These are phyloP conservation scores for Medicago truncatula DNA, from an alignment of 306 rosid genomes.

Conservation along the genomic window DNA sequence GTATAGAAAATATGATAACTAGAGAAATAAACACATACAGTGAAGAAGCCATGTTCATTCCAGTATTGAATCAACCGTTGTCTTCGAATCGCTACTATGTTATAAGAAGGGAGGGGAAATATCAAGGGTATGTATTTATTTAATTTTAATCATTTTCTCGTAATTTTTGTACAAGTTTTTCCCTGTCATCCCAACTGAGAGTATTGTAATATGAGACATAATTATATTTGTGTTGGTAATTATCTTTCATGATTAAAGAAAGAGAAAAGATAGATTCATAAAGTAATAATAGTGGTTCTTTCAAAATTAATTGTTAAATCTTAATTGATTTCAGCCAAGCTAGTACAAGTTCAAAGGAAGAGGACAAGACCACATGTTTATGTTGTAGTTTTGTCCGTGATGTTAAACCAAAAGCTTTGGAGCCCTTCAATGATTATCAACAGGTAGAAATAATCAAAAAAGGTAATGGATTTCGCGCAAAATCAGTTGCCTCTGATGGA, in stretches of 20 bases:
- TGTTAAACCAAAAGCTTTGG: constrained; percentile 36
- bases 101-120: constrained; percentile 47
- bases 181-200: too few relatives aligned
- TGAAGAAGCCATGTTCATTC: constrained; percentile 48
- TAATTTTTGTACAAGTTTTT: too few relatives aligned
- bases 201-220: too few relatives aligned
- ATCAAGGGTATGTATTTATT: constrained; percentile 41
- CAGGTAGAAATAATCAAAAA: constrained; percentile 41
- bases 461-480: constrained; percentile 41
- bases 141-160: too few relatives aligned
- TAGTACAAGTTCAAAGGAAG: constrained; percentile 45
- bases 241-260: too few relatives aligned
- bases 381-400: constrained; percentile 20
- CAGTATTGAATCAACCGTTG: constrained; percentile 65
- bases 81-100: constrained; percentile 64
- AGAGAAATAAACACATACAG: too few relatives aligned
- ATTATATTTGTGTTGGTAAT: too few relatives aligned
- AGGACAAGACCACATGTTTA: constrained; percentile 35
- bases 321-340: constrained; percentile 43
- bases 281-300: neutral
- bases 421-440: constrained; percentile 46
- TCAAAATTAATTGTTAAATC: neutral
- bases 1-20: too few relatives aligned
- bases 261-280: too few relatives aligned
- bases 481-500: constrained; percentile 48